A percentile compares a stretch with the other conserved stretches of the same genome.
Conservation (phyloP, 1,139 yeast genomes). For the Kluyveromyces marxianus region DNA sequence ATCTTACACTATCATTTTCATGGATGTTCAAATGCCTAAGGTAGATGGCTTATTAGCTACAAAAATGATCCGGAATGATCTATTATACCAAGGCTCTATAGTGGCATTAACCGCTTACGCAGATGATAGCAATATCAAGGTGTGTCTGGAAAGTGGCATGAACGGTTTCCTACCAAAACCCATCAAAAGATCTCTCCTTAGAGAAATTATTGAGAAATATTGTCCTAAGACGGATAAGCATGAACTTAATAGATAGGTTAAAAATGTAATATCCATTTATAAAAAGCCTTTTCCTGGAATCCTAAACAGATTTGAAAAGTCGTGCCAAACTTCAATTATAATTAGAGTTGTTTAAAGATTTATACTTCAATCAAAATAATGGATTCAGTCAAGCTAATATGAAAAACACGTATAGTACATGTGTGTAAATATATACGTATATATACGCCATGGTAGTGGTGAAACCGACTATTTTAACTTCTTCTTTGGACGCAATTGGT, state of each 20-base stretch:
- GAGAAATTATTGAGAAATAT: slow-evolving; percentile 37
- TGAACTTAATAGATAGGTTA: slow-evolving; percentile 2
- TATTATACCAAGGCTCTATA: slow-evolving; percentile 65
- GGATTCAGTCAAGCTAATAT: slow-evolving; percentile 6
- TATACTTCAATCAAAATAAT: slow-evolving; percentile 2
- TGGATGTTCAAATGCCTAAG: slow-evolving; percentile 97
- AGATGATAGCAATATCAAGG: slow-evolving; percentile 74
- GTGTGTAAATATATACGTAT: slow-evolving; percentile 3
- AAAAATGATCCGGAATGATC: slow-evolving; percentile 54
- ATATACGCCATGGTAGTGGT: slow-evolving; percentile 15
- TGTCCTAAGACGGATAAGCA: slow-evolving; percentile 21
- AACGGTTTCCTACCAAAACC: slow-evolving; percentile 85
- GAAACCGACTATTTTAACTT: slow-evolving; percentile 80
- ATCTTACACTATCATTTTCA: slow-evolving; percentile 68
- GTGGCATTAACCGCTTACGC: slow-evolving; percentile 94
- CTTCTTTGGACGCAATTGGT: slow-evolving; percentile 99
- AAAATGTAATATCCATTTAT: neutral
- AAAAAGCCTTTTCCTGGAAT: too few relatives aligned
- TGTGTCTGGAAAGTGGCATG: slow-evolving; percentile 79
- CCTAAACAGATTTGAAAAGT: too few relatives aligned
- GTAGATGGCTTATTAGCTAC: slow-evolving; percentile 86
- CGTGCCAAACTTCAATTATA: too few relatives aligned
- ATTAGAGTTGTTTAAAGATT: neutral
- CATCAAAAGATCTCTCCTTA: slow-evolving; percentile 59
- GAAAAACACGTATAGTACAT: slow-evolving; percentile 2